These are phyloP conservation scores for Aspergillus latus DNA, from an alignment of 2,329 filamentous ascomycete species.

Conservation along the genomic window DNA sequence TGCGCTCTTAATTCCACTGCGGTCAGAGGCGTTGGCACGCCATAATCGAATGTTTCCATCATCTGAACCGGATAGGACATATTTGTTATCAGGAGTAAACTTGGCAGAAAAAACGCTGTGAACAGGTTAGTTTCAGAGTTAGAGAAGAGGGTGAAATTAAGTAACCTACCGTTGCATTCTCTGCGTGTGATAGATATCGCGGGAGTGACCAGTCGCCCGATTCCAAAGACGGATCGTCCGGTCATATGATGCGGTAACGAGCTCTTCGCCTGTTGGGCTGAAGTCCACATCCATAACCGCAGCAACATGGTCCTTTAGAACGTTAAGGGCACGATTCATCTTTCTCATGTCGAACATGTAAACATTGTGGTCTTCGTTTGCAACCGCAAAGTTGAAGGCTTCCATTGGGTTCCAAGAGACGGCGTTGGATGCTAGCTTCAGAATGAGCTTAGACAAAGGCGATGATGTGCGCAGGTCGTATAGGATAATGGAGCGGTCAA, in stretches of 20 bases:
- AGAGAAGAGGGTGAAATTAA: background rate
- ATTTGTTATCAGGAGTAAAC: conserved; percentile 87
- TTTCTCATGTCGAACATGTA: conserved; percentile 94
- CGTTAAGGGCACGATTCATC: conserved; percentile 81
- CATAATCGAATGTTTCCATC: conserved; percentile 90
- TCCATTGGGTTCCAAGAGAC: conserved; percentile 96
- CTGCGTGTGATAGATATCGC: conserved; percentile 96
- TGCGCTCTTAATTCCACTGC: conserved; percentile 81
- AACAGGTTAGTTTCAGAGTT: conserved; percentile 16
- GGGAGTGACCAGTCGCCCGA: conserved; percentile 74
- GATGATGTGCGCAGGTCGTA: conserved; percentile 89
- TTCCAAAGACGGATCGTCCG: conserved; percentile 85
- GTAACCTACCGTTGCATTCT: conserved; percentile 72
- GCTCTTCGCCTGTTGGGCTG: conserved; percentile 88
- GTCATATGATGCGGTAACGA: conserved; percentile 87
- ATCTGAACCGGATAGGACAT: conserved; percentile 85
- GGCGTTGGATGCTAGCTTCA: conserved; percentile 79
- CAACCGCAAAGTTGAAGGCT: conserved; percentile 90
- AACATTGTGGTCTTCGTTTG: conserved; percentile 90
- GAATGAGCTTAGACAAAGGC: conserved; percentile 75
- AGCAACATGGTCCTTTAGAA: conserved; percentile 83
- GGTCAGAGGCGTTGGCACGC: conserved; percentile 79
- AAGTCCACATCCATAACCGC: conserved; percentile 98
- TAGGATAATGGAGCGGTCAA: conserved; percentile 81
- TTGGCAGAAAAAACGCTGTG: conserved; percentile 73